Conservation (phyloP, 345 rosid species). For the Eucalyptus leucophloia region DNA sequence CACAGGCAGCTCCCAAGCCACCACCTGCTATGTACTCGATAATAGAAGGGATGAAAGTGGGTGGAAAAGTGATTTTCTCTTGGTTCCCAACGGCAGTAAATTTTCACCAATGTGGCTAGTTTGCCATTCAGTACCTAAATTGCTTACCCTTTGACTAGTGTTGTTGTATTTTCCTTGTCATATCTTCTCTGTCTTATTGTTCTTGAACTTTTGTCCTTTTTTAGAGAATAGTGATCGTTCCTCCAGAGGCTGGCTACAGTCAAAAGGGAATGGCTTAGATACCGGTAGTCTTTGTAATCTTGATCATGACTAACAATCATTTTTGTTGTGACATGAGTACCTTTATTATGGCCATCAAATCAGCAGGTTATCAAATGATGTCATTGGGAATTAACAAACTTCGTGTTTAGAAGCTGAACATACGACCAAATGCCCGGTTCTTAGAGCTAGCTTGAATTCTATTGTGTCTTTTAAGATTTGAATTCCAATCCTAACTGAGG, state of each 20-base stretch:
- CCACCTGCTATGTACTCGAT: conserved; percentile 79
- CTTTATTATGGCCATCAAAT: no score
- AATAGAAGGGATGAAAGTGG: conserved; percentile 78
- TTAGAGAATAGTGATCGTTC: conserved; percentile 82
- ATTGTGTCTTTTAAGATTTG: neutral
- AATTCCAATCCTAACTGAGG: neutral
- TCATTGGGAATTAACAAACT: neutral
- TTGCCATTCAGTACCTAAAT: neutral
- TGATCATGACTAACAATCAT: neutral
- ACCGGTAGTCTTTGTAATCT: conserved; percentile 31
- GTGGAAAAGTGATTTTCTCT: conserved; percentile 56
- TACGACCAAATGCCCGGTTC: neutral
- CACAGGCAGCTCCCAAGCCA: conserved; percentile 95
- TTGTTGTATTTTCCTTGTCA: neutral
- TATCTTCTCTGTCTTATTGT: neutral
- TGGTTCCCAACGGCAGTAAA: neutral
- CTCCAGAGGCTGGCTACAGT: conserved; percentile 83
- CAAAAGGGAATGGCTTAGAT: conserved; percentile 84
- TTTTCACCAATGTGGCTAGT: neutral
- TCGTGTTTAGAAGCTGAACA: neutral
- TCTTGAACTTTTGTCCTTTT: neutral
- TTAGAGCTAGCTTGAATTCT: neutral
- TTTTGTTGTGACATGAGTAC: no score
- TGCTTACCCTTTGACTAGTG: neutral
- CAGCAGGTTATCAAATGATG: no score